Conservation (phyloP, 345 rosid species). For the Syzygium aqueum region DNA sequence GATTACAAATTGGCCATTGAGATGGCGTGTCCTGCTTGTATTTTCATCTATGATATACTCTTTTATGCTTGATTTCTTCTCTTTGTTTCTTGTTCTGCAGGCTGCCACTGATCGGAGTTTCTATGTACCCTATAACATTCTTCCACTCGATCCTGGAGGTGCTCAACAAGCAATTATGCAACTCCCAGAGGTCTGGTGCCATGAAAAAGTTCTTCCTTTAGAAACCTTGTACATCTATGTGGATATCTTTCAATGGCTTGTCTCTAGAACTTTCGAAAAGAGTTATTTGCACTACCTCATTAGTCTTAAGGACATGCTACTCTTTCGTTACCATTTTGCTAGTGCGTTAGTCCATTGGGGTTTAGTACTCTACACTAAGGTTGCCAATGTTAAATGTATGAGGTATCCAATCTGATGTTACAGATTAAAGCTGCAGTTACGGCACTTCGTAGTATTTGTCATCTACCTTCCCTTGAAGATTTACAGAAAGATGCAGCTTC, state of each 20-base stretch:
- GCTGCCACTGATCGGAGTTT: slow-evolving; percentile 58
- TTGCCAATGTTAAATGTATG: slow-evolving; percentile 4
- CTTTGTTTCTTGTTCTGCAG: slow-evolving; percentile 25
- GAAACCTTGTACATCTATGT: background rate
- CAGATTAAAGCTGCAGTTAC: slow-evolving; percentile 84
- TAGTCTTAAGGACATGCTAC: background rate
- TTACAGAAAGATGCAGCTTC: slow-evolving; percentile 37
- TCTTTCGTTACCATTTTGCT: background rate
- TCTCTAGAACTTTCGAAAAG: background rate
- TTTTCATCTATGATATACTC: background rate
- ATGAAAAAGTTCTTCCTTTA: background rate
- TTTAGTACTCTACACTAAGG: background rate
- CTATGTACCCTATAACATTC: slow-evolving; percentile 82
- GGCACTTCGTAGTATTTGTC: slow-evolving; percentile 52
- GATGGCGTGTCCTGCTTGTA: background rate
- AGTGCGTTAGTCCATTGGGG: background rate
- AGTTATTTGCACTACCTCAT: background rate
- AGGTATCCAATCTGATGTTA: slow-evolving; percentile 2
- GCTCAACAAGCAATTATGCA: slow-evolving; percentile 80
- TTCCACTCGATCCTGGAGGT: slow-evolving; percentile 81
- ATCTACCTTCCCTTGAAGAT: slow-evolving; percentile 46
- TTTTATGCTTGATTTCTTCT: background rate
- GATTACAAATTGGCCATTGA: background rate
- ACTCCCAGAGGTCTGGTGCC: slow-evolving; percentile 16
- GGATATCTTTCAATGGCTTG: background rate